These are phyloP conservation scores for Cladosporium oxysporum DNA, from an alignment of 2,329 filamentous ascomycete genomes.

Conservation along the genomic window DNA sequence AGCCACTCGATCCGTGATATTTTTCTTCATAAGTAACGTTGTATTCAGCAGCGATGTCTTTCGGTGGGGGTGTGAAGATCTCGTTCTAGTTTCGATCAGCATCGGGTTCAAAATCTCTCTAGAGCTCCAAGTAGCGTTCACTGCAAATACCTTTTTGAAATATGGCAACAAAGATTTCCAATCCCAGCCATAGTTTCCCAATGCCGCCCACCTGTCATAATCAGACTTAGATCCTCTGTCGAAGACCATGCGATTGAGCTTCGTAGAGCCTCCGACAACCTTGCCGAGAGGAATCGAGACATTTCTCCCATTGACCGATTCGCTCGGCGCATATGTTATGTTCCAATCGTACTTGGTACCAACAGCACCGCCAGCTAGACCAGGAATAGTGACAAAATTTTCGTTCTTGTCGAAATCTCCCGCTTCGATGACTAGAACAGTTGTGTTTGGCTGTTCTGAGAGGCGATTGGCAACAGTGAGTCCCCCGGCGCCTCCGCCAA, in stretches of 20 bases:
- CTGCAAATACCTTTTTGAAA: conserved; percentile 35
- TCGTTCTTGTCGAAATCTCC: conserved; percentile 34
- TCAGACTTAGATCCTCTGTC: conserved; percentile 35
- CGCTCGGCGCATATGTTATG: conserved; percentile 29
- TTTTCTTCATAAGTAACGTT: conserved; percentile 17
- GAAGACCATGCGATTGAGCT: conserved; percentile 34
- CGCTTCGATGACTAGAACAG: conserved; percentile 36
- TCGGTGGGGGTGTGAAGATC: background rate
- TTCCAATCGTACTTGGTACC: conserved; percentile 32
- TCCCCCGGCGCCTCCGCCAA: conserved; percentile 33
- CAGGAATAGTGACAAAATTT: conserved; percentile 1
- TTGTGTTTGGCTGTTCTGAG: conserved; percentile 25
- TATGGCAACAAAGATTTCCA: conserved; percentile 37
- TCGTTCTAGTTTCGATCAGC: conserved; percentile 22
- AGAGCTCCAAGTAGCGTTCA: background rate
- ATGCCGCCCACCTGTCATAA: conserved; percentile 38
- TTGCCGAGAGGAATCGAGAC: conserved; percentile 50
- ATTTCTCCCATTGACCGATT: conserved; percentile 41
- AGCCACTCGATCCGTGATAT: conserved; percentile 7
- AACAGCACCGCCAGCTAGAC: conserved; percentile 4
- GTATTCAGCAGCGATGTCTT: conserved; percentile 26
- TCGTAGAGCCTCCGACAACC: conserved; percentile 51
- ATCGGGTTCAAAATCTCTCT: background rate
- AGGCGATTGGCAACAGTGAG: conserved; percentile 30
- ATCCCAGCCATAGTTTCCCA: conserved; percentile 43